phyloP scores from a whole-genome alignment of 1,284 basidiomycete genomes.

The Ustilago shanxiensis region DNA sequence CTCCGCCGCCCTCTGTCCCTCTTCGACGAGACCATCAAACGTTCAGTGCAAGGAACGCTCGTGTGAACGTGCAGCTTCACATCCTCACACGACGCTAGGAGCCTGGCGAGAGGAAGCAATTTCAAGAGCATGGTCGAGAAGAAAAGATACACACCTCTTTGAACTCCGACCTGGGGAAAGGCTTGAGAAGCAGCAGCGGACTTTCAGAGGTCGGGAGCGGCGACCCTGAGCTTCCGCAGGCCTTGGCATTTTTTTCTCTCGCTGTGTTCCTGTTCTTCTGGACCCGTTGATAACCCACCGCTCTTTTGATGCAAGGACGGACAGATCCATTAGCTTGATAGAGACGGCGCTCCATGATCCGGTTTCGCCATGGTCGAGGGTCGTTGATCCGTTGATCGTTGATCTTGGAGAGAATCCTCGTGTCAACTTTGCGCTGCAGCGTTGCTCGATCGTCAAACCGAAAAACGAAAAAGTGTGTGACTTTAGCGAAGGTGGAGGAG shows the following conservation, averaged over 20 bases:
- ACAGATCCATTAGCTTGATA: too few relatives aligned
- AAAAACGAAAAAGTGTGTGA: slow-evolving; percentile 3
- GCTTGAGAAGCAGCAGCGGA: background rate
- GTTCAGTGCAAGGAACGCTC: background rate
- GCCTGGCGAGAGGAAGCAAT: slow-evolving; percentile 12
- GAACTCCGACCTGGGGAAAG: slow-evolving; percentile 22
- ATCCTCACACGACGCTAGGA: background rate
- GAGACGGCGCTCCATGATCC: too few relatives aligned
- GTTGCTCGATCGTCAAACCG: slow-evolving; percentile 4
- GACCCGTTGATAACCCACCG: background rate
- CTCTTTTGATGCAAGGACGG: too few relatives aligned
- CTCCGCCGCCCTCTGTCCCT: background rate
- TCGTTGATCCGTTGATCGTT: too few relatives aligned
- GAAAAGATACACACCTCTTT: background rate
- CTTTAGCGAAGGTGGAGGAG: slow-evolving; percentile 16
- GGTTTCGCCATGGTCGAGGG: too few relatives aligned
- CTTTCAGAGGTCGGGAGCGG: slow-evolving; percentile 4
- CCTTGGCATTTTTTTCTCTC: slow-evolving; percentile 11
- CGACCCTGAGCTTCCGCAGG: slow-evolving; percentile 9
- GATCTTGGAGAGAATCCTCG: too few relatives aligned
- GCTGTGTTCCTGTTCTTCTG: background rate
- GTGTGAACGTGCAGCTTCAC: slow-evolving; percentile 12
- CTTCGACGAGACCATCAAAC: too few relatives aligned
- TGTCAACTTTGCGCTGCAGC: background rate
- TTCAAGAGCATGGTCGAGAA: background rate